Conservation (phyloP, 345 rosid species). For the Citrus mangshanensis region DNA sequence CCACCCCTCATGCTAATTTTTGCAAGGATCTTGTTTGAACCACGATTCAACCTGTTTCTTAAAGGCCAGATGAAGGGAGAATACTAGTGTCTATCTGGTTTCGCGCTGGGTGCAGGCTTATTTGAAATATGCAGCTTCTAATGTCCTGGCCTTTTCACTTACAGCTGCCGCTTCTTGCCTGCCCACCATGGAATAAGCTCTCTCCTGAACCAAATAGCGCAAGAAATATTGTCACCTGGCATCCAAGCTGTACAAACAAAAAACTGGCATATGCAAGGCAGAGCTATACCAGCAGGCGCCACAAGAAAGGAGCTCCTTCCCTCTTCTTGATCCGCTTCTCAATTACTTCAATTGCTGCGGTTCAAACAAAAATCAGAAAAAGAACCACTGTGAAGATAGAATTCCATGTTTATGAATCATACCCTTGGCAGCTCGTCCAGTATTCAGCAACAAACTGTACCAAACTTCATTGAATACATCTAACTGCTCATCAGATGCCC, state of each 20-base stretch:
- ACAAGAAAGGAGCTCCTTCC: slow-evolving; percentile 70
- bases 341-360: slow-evolving; percentile 56
- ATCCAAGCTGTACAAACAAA: neutral
- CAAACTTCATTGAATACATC: slow-evolving; percentile 92
- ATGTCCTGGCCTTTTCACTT: slow-evolving; percentile 48
- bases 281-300: slow-evolving; percentile 73
- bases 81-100: neutral
- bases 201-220: slow-evolving; percentile 46
- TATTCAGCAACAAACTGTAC: slow-evolving; percentile 58
- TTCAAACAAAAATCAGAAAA: slow-evolving; percentile 4
- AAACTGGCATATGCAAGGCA: neutral
- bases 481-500: slow-evolving; percentile 88
- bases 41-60: neutral
- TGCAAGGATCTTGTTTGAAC: neutral
- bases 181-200: slow-evolving; percentile 48
- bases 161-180: slow-evolving; percentile 40
- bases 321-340: slow-evolving; percentile 52
- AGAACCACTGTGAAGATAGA: neutral
- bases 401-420: slow-evolving; percentile 1
- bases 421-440: slow-evolving; percentile 66
- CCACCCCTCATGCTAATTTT: neutral
- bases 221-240: neutral
- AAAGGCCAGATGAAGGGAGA: neutral
- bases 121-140: slow-evolving; percentile 62
- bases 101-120: slow-evolving; percentile 8